Evolutionary conservation across 1,284 basidiomycete genomes (phyloP).

Genomic region (Cryptococcus wingfieldii): DNA sequence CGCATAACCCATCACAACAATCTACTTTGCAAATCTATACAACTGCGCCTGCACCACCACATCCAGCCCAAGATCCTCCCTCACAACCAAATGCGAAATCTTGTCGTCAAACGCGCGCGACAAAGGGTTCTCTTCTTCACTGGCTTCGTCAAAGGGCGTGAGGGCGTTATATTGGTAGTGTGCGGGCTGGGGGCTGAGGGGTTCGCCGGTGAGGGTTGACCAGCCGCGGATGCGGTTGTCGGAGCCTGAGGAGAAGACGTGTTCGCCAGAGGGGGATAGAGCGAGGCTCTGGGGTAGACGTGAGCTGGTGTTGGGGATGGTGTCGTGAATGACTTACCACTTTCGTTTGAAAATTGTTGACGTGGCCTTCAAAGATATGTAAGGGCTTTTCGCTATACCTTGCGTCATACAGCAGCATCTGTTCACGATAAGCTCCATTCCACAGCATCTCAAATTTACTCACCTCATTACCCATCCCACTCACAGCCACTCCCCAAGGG

Average conservation of each 20-base stretch:
- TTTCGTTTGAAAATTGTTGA: constrained; percentile 28
- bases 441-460: not conserved
- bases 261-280: constrained; percentile 29
- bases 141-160: not conserved
- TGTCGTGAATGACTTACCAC: constrained; percentile 18
- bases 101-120: constrained; percentile 10
- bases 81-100: constrained; percentile 17
- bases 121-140: constrained; percentile 15
- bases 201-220: constrained; percentile 30
- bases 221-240: constrained; percentile 34
- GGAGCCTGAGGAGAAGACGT: constrained; percentile 32
- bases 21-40: constrained; percentile 14
- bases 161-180: too few species aligned
- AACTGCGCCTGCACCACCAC: constrained; percentile 21
- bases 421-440: not conserved
- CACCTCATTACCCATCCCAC: constrained; percentile 35
- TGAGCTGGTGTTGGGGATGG: not conserved
- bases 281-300: constrained; percentile 22
- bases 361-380: constrained; percentile 26
- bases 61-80: constrained; percentile 25
- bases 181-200: constrained; percentile 2
- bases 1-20: too few species aligned
- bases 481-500: constrained; percentile 38
- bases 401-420: constrained; percentile 40
- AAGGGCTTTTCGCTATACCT: constrained; percentile 28